phyloP scores from a whole-genome alignment of 306 rosid species.

The Fragaria iinumae region DNA sequence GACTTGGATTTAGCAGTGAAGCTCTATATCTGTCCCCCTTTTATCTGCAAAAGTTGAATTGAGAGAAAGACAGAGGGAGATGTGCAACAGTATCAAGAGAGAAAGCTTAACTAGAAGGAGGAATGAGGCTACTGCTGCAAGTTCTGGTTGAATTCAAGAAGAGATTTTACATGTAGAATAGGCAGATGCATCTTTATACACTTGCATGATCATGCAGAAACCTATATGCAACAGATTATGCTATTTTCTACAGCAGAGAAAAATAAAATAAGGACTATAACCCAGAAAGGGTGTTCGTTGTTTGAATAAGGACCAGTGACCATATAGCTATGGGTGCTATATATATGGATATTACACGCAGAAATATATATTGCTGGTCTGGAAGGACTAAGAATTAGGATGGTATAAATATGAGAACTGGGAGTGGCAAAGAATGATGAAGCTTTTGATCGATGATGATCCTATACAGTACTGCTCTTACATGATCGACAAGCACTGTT shows the following conservation, averaged over 20 bases:
- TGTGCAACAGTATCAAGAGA: constrained; percentile 28
- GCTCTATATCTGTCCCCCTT: constrained; percentile 25
- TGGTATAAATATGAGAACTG: constrained; percentile 20
- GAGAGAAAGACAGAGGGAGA: constrained; percentile 36
- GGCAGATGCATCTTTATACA: background rate
- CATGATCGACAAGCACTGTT: constrained; percentile 4
- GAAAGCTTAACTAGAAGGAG: background rate
- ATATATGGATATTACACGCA: background rate
- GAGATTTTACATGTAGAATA: no score
- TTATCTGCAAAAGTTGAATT: constrained; percentile 57
- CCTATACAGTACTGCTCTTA: constrained; percentile 6
- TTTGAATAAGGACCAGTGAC: constrained; percentile 3
- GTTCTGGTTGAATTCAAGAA: constrained; percentile 29
- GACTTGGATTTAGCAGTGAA: constrained; percentile 41
- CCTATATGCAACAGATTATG: background rate
- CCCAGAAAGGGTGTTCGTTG: background rate
- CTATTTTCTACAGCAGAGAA: background rate
- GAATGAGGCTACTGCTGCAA: constrained; percentile 45
- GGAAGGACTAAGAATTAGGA: background rate
- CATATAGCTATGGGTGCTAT: background rate
- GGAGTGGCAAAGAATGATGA: constrained; percentile 58
- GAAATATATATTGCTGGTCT: background rate
- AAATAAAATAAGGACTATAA: background rate
- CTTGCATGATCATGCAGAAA: background rate
- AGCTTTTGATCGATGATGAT: constrained; percentile 41